phyloP scores from a whole-genome alignment of 495 filamentous ascomycete genomes.

The Penicillium riverlandense region DNA sequence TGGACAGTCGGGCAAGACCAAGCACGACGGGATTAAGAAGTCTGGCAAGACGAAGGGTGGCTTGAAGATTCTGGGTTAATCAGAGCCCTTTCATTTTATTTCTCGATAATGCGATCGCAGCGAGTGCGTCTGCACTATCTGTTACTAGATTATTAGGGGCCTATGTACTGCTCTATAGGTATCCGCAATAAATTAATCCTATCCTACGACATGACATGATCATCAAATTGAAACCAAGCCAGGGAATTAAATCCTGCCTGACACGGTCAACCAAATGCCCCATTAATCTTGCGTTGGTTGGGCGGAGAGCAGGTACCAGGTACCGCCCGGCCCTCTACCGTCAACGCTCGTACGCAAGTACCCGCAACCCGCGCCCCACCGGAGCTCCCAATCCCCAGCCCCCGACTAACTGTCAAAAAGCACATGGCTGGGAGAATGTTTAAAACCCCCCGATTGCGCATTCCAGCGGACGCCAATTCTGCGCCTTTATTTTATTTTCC shows the following conservation, averaged over 20 bases:
- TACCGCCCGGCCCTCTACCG: neutral
- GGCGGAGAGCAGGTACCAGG: neutral
- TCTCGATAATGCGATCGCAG: neutral
- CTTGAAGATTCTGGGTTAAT: slow-evolving; percentile 67
- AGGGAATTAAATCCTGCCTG: no score
- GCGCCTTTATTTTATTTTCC: slow-evolving; percentile 1
- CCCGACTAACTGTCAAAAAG: slow-evolving; percentile 7
- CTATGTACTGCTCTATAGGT: no score
- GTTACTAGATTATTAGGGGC: no score
- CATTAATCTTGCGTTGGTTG: no score
- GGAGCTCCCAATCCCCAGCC: slow-evolving; percentile 8
- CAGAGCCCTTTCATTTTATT: neutral
- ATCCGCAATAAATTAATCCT: no score
- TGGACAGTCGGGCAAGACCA: slow-evolving; percentile 28
- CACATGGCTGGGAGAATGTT: slow-evolving; percentile 20
- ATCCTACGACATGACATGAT: no score
- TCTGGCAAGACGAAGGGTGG: slow-evolving; percentile 74
- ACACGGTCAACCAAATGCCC: no score
- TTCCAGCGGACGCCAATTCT: slow-evolving; percentile 5
- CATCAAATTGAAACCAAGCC: no score
- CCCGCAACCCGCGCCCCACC: no score
- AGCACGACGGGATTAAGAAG: slow-evolving; percentile 68
- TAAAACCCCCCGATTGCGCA: slow-evolving; percentile 10
- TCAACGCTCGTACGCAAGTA: no score
- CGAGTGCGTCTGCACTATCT: no score